Evolutionary conservation across 176 grass and related monocot species (phyloP), one percentile per base, ranked within the genome.

Genomic region (Aegilops umbellulata): DNA sequence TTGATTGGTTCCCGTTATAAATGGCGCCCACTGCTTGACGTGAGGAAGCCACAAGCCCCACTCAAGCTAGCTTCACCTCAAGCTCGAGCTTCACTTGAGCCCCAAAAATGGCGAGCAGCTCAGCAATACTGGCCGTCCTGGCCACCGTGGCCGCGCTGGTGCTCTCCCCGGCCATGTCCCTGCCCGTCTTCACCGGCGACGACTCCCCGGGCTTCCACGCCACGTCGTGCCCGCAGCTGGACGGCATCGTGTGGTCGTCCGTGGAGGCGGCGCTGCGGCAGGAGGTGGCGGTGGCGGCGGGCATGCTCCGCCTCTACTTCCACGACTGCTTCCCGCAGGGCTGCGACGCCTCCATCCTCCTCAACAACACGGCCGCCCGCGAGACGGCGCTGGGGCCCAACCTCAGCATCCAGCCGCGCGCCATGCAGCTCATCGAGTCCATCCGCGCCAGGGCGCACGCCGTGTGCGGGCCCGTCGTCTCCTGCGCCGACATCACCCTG

Each of bases 301-400:
- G 65, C 0, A 60, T 92, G 69, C 32, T 92, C 67, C 90, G 90
- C 44, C 66, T 92, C 87, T 86, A 83, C 60, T 89, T 89, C 80
- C 90, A 92, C 66, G 90, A 92, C 75, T 92, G 90, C 87, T 92
- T 92, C 63, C 83, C 85, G n/a, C 87, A 92, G 74, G 86, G 87
- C 0, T 92, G 91, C 57, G 91, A 92, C 81, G 91, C 84, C 5
- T 92, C 91, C 23, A 58, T 89, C 10, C 69, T 89, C 3, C 84
- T 92, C 8, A 62, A 49, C 5, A 76, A 79, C 27, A 46, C 15
- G 2, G 26, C 19, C 53, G 30, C 24, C 53, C 51, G 35, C 66
- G 87, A 87, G 84, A 80, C 74, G 1, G 1, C 6, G 8, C 23
- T 80, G 1, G 4, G n/a, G 1, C 91, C 84, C 35, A 92, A 92